These are phyloP conservation scores for Plasmodium gonderi DNA, from an alignment of 169 alveolate genomes.

Conservation along the genomic window DNA sequence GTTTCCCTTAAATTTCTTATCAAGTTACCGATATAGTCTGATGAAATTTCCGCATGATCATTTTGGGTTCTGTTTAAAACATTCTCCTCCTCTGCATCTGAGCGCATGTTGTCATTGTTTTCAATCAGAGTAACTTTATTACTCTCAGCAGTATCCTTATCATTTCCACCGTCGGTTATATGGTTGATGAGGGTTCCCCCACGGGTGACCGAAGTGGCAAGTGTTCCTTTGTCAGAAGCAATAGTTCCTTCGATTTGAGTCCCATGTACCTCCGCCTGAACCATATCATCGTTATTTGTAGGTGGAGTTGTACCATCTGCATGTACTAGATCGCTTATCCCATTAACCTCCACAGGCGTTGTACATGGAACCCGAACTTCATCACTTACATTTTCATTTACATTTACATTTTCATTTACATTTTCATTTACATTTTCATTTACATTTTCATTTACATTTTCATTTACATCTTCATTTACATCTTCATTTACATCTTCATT, in stretches of 20 bases:
- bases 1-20: constrained; percentile 39
- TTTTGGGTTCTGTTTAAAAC: not conserved
- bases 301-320: not conserved
- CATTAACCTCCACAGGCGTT: not conserved
- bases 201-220: too few relatives aligned
- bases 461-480: not conserved
- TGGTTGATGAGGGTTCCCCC: not conserved
- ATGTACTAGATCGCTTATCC: not conserved
- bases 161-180: not conserved
- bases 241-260: not conserved
- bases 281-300: not conserved
- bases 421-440: not conserved
- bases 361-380: not conserved
- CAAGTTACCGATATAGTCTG: constrained; percentile 42
- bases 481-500: not conserved
- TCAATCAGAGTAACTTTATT: not conserved
- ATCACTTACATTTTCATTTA: not conserved
- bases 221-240: not conserved
- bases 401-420: not conserved
- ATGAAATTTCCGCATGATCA: constrained; percentile 24
- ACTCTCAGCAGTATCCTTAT: not conserved
- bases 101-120: not conserved
- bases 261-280: not conserved
- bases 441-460: not conserved
- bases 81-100: not conserved